A percentile compares a stretch with the other conserved stretches of the same genome.
phyloP scores from a whole-genome alignment of 1,284 basidiomycete species.

The Ceratobasidium sp. region DNA sequence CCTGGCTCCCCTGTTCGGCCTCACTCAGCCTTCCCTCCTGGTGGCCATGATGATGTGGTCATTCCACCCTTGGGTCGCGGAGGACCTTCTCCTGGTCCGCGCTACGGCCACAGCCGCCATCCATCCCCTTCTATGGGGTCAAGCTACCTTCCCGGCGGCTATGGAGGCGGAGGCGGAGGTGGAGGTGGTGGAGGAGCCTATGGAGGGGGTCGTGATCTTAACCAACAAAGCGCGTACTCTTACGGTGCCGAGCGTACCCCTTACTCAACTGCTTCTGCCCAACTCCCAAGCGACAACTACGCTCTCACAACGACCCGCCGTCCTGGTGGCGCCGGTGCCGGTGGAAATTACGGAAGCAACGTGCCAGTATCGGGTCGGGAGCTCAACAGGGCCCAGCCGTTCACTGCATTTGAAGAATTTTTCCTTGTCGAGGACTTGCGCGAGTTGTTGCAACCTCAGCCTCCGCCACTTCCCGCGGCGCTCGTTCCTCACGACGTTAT shows the following conservation, averaged over 20 bases:
- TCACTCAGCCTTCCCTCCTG: constrained; percentile 38
- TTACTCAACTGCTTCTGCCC: constrained; percentile 30
- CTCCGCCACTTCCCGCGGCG: constrained; percentile 78
- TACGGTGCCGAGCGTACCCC: constrained; percentile 27
- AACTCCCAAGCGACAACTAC: constrained; percentile 12
- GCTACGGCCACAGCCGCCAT: constrained; percentile 32
- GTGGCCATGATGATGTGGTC: constrained; percentile 21
- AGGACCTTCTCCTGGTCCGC: constrained; percentile 30
- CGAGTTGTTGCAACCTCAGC: constrained; percentile 70
- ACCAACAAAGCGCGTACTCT: constrained; percentile 10
- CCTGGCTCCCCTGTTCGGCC: constrained; percentile 37
- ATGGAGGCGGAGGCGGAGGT: constrained; percentile 13
- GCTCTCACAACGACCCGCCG: constrained; percentile 31
- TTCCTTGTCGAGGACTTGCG: constrained; percentile 80
- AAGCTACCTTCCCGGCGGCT: constrained; percentile 23
- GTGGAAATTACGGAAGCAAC: background rate
- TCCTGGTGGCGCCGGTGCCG: constrained; percentile 15
- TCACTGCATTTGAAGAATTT: constrained; percentile 68
- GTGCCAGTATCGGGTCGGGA: constrained; percentile 24
- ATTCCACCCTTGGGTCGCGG: constrained; percentile 13
- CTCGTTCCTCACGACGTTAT: constrained; percentile 80
- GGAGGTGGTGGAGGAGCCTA: background rate
- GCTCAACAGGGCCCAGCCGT: constrained; percentile 58
- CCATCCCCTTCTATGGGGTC: constrained; percentile 31
- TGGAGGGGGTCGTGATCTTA: constrained; percentile 12